Conservation (phyloP, 345 rosid genomes). For the Eucalyptus regnans region DNA sequence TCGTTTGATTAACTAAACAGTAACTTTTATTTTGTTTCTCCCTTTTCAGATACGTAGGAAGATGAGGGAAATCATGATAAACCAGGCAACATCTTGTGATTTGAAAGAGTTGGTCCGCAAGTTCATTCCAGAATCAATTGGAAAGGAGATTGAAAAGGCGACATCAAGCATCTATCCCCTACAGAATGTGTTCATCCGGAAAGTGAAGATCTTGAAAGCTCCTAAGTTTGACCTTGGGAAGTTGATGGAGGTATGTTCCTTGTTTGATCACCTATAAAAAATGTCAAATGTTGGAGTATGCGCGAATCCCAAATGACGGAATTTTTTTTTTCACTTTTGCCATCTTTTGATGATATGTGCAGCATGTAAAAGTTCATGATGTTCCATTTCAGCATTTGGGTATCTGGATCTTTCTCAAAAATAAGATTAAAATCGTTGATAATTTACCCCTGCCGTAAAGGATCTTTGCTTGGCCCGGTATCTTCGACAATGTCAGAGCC, state of each 20-base stretch:
- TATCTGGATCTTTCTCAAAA: background rate
- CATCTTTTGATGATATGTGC: background rate
- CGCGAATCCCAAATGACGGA: background rate
- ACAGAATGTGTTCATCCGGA: conserved; percentile 82
- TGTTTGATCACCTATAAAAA: background rate
- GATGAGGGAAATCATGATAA: conserved; percentile 86
- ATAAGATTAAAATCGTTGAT: background rate
- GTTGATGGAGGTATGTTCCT: conserved; percentile 63
- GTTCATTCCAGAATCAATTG: conserved; percentile 80
- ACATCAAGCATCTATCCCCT: conserved; percentile 73
- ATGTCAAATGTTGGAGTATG: background rate
- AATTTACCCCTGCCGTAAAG: background rate
- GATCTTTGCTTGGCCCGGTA: background rate
- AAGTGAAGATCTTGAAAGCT: conserved; percentile 88
- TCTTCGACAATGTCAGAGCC: background rate
- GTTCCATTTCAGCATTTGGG: background rate
- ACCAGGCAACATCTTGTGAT: conserved; percentile 81
- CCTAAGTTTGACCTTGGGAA: conserved; percentile 99
- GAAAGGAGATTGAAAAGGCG: conserved; percentile 85
- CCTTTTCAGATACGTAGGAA: conserved; percentile 60
- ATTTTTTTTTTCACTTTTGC: background rate
- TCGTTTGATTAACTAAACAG: background rate
- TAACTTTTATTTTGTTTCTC: background rate
- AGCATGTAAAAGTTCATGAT: background rate
- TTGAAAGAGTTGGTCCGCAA: conserved; percentile 77